Conservation (phyloP, 257 asterid species). For the Verbena officinalis region DNA sequence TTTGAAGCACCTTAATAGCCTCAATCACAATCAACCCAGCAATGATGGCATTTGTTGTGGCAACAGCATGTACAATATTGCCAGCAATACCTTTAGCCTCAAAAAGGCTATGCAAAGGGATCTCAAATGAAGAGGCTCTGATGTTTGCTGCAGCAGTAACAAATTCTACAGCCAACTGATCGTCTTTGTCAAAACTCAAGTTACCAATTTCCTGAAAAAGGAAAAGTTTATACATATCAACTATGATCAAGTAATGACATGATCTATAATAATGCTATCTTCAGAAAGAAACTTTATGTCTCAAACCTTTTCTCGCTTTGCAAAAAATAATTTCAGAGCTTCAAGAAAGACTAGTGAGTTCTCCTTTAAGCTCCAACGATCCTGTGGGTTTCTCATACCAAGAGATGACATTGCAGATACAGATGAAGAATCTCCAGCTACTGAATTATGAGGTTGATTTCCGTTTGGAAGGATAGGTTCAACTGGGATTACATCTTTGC, state of each 20-base stretch:
- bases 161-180: slow-evolving; percentile 96
- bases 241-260: slow-evolving; percentile 17
- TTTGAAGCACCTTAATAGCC: slow-evolving; percentile 91
- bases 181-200: slow-evolving; percentile 95
- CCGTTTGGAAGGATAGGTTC: slow-evolving; percentile 67
- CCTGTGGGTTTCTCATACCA: slow-evolving; percentile 92
- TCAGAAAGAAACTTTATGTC: slow-evolving; percentile 13
- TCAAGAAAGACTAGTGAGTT: slow-evolving; percentile 81
- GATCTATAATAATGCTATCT: slow-evolving; percentile 21
- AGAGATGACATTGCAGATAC: slow-evolving; percentile 84
- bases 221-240: slow-evolving; percentile 12
- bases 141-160: slow-evolving; percentile 99
- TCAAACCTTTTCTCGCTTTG: slow-evolving; percentile 74
- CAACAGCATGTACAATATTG: slow-evolving; percentile 98
- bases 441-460: slow-evolving; percentile 48
- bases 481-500: slow-evolving; percentile 57
- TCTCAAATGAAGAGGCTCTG: slow-evolving; percentile 97
- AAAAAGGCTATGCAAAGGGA: slow-evolving; percentile 94
- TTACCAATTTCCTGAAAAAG: slow-evolving; percentile 81
- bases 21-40: slow-evolving; percentile 98
- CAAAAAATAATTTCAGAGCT: slow-evolving; percentile 74
- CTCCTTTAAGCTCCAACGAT: slow-evolving; percentile 87
- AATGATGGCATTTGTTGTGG: slow-evolving; percentile 94
- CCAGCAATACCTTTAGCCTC: slow-evolving; percentile 99
- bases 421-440: slow-evolving; percentile 48